Evolutionary conservation across 2,329 filamentous ascomycete species (phyloP).

Genomic region (Fusarium sp.): DNA sequence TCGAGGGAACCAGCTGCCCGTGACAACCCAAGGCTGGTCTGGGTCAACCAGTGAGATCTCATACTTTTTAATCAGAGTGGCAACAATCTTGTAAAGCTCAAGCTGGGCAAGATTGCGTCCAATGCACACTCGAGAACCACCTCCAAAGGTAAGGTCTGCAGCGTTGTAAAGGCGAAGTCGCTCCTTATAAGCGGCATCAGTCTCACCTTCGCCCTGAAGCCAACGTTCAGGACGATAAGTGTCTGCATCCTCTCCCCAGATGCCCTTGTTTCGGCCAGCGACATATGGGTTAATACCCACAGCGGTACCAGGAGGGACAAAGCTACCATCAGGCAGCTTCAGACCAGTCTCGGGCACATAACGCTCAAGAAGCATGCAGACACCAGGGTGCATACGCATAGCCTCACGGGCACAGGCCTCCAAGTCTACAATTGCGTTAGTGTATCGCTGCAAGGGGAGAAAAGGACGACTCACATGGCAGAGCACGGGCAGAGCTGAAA

Average conservation of each 20-base stretch:
- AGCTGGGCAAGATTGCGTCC: slow-evolving; percentile 49
- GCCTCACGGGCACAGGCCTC: slow-evolving; percentile 62
- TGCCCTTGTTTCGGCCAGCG: slow-evolving; percentile 50
- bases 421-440: slow-evolving; percentile 38
- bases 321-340: slow-evolving; percentile 47
- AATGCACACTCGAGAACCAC: slow-evolving; percentile 49
- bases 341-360: slow-evolving; percentile 56
- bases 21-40: not conserved
- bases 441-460: not conserved
- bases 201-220: slow-evolving; percentile 46
- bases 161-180: slow-evolving; percentile 51
- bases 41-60: slow-evolving; percentile 50
- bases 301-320: slow-evolving; percentile 51
- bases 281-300: slow-evolving; percentile 57
- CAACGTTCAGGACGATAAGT: slow-evolving; percentile 61
- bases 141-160: slow-evolving; percentile 50
- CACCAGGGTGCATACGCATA: slow-evolving; percentile 59
- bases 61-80: slow-evolving; percentile 60
- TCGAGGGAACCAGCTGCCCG: slow-evolving; percentile 17
- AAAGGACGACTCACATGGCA: slow-evolving; percentile 22
- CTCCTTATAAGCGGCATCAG: slow-evolving; percentile 42
- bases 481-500: slow-evolving; percentile 25
- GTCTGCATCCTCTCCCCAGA: slow-evolving; percentile 60
- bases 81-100: slow-evolving; percentile 51
- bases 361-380: slow-evolving; percentile 59